These are phyloP conservation scores for Pseudocercospora musae DNA, from an alignment of 2,329 filamentous ascomycete species.

Conservation along the genomic window DNA sequence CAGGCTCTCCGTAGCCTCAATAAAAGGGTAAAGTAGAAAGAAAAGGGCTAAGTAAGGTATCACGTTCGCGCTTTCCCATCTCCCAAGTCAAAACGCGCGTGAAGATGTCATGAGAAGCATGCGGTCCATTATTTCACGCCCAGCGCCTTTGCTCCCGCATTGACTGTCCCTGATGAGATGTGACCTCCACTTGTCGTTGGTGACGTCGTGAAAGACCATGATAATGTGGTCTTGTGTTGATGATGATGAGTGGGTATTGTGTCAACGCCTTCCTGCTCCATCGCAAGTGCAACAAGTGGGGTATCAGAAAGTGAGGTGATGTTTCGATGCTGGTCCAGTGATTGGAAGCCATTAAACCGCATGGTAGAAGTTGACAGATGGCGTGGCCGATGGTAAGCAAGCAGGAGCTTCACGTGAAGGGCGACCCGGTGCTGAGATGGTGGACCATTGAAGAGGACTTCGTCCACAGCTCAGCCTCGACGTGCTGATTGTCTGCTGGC, in stretches of 20 bases:
- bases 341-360: background rate
- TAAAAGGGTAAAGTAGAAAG: background rate
- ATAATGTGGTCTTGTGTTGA: background rate
- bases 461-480: slow-evolving; percentile 2
- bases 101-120: background rate
- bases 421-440: background rate
- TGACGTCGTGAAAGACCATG: background rate
- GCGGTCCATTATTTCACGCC: slow-evolving; percentile 3
- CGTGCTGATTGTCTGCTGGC: slow-evolving; percentile 6
- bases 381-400: background rate
- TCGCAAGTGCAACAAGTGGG: slow-evolving; percentile 14
- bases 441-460: background rate
- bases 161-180: background rate
- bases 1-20: background rate
- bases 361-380: background rate
- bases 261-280: slow-evolving; percentile 11
- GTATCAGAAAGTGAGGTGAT: slow-evolving; percentile 11
- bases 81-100: background rate
- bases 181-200: background rate
- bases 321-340: background rate
- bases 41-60: background rate
- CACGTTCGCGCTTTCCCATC: background rate
- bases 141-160: slow-evolving; percentile 6
- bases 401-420: background rate
- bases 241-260: background rate